Conservation (phyloP, 208 protist species). For the Crithidia fasciculata region DNA sequence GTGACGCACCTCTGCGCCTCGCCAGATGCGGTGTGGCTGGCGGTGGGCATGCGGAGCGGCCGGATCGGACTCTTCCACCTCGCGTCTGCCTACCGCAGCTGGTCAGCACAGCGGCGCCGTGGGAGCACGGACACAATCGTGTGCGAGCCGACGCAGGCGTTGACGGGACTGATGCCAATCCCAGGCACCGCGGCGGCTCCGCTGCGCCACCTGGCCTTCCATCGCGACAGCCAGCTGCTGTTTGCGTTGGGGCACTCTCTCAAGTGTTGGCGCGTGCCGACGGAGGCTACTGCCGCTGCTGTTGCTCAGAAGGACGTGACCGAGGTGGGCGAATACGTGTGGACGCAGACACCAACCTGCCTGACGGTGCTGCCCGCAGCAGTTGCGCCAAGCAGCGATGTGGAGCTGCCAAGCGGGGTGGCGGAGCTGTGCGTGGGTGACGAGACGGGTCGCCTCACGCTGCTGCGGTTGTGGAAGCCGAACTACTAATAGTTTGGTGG, state of each 20-base stretch:
- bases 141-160: slow-evolving; percentile 16
- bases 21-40: slow-evolving; percentile 33
- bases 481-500: background rate
- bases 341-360: slow-evolving; percentile 18
- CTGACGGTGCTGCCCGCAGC: slow-evolving; percentile 31
- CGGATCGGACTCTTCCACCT: slow-evolving; percentile 35
- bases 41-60: slow-evolving; percentile 26
- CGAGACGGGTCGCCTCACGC: slow-evolving; percentile 49
- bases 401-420: slow-evolving; percentile 21
- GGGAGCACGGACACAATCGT: background rate
- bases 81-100: slow-evolving; percentile 10
- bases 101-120: background rate
- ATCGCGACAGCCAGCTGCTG: slow-evolving; percentile 19
- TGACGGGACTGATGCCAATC: slow-evolving; percentile 24
- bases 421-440: slow-evolving; percentile 66
- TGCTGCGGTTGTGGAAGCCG: slow-evolving; percentile 55
- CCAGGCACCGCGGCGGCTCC: slow-evolving; percentile 13
- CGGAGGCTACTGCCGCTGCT: background rate
- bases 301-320: background rate
- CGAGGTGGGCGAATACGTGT: slow-evolving; percentile 29
- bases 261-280: slow-evolving; percentile 29
- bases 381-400: slow-evolving; percentile 13
- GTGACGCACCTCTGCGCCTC: slow-evolving; percentile 14
- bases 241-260: slow-evolving; percentile 27
- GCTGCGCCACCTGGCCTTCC: slow-evolving; percentile 18